Evolutionary conservation across 768 basidiomycete genomes (phyloP).

Genomic region (Kwoniella sp.): DNA sequence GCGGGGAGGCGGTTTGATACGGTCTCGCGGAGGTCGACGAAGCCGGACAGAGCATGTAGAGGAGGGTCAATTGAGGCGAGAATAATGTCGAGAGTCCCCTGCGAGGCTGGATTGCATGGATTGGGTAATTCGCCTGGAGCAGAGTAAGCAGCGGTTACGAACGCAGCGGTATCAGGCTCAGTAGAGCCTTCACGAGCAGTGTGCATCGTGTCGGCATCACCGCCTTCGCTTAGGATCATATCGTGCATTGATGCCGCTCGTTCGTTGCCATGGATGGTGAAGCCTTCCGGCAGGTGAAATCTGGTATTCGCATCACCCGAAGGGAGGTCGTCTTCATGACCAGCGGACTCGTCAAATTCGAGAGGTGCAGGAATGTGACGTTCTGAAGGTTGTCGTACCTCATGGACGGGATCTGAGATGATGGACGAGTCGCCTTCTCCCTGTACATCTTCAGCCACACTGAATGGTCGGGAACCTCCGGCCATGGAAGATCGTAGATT

Average conservation of each 20-base stretch:
- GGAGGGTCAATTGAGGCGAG: slow-evolving; percentile 64
- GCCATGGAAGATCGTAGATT: slow-evolving; percentile 51
- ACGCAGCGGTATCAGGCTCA: slow-evolving; percentile 20
- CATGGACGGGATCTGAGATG: background rate
- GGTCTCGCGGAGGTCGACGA: slow-evolving; percentile 51
- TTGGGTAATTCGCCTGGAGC: slow-evolving; percentile 63
- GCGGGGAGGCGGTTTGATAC: slow-evolving; percentile 64
- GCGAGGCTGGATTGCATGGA: slow-evolving; percentile 84
- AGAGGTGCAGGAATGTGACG: slow-evolving; percentile 13
- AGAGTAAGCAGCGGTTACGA: slow-evolving; percentile 25
- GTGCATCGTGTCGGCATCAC: slow-evolving; percentile 29
- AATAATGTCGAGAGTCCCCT: slow-evolving; percentile 62
- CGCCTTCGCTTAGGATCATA: slow-evolving; percentile 31
- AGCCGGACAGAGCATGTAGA: slow-evolving; percentile 55
- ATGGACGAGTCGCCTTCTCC: slow-evolving; percentile 36
- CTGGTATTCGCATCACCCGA: slow-evolving; percentile 32
- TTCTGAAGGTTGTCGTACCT: background rate
- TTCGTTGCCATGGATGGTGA: slow-evolving; percentile 47
- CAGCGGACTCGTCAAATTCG: slow-evolving; percentile 20
- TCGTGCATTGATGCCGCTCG: slow-evolving; percentile 13
- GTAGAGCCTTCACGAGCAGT: slow-evolving; percentile 22
- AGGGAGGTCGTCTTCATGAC: slow-evolving; percentile 17
- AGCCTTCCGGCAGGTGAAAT: slow-evolving; percentile 53
- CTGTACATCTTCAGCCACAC: slow-evolving; percentile 27
- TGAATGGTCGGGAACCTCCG: slow-evolving; percentile 12